phyloP scores from a whole-genome alignment of 1,284 basidiomycete species.

The Melampsora americana region DNA sequence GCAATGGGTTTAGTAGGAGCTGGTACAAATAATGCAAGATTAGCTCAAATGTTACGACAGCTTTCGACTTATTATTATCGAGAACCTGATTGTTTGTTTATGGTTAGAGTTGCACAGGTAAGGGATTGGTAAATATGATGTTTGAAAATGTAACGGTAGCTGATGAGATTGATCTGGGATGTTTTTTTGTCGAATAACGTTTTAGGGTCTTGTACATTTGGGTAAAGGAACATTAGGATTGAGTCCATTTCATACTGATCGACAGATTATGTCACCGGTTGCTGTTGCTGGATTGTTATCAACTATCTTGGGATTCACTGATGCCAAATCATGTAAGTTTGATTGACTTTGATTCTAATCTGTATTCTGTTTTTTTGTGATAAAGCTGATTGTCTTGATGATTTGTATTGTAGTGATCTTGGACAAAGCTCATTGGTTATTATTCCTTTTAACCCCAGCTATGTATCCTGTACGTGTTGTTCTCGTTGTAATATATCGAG shows the following conservation, averaged over 20 bases:
- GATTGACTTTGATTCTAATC: neutral
- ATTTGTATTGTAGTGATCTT: constrained; percentile 66
- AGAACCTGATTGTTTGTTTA: constrained; percentile 94
- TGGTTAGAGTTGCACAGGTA: constrained; percentile 84
- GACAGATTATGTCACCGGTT: constrained; percentile 80
- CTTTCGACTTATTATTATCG: constrained; percentile 96
- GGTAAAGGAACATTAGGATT: constrained; percentile 98
- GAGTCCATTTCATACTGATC: constrained; percentile 94
- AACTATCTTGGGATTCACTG: constrained; percentile 84
- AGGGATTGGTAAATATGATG: too few relatives aligned
- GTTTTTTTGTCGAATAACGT: neutral
- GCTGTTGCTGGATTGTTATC: constrained; percentile 89
- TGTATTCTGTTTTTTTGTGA: neutral
- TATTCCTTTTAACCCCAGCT: constrained; percentile 87
- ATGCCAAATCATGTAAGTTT: constrained; percentile 79
- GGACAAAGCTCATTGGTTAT: constrained; percentile 96
- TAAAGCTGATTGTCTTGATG: neutral
- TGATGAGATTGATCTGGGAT: neutral
- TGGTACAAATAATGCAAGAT: constrained; percentile 94
- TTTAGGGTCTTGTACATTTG: constrained; percentile 83
- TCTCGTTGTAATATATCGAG: neutral
- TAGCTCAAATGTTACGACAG: constrained; percentile 95
- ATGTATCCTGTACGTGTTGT: constrained; percentile 71
- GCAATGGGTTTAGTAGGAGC: constrained; percentile 98
- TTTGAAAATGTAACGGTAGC: too few relatives aligned